Conservation (phyloP, 2,329 filamentous ascomycete species). For the Colletotrichum sp. region DNA sequence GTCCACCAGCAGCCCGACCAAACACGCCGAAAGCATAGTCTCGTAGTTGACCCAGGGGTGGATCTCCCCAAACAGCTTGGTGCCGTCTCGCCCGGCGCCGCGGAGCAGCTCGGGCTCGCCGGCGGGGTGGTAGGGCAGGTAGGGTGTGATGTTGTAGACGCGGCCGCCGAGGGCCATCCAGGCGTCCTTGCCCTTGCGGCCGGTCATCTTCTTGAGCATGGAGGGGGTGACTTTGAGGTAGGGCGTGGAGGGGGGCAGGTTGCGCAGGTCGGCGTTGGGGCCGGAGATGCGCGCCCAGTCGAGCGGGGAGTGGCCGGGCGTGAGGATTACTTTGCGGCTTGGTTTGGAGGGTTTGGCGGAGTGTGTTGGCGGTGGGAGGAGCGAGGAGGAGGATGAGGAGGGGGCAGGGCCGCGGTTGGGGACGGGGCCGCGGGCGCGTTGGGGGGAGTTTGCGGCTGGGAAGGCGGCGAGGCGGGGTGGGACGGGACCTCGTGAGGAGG, state of each 20-base stretch:
- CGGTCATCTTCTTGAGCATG: constrained; percentile 79
- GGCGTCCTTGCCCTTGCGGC: constrained; percentile 82
- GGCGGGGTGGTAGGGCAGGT: constrained; percentile 89
- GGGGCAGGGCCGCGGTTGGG: constrained; percentile 40
- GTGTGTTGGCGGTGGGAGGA: constrained; percentile 63
- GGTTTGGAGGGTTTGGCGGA: constrained; percentile 58
- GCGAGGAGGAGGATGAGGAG: constrained; percentile 37
- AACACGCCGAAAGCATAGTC: constrained; percentile 68
- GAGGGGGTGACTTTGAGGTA: constrained; percentile 81
- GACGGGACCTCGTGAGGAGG: constrained; percentile 26
- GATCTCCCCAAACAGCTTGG: constrained; percentile 67
- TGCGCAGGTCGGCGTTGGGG: constrained; percentile 71
- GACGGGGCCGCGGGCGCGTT: constrained; percentile 28
- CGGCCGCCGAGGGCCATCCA: constrained; percentile 91
- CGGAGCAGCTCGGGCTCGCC: constrained; percentile 76
- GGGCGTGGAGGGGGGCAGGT: constrained; percentile 54
- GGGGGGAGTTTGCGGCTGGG: constrained; percentile 25
- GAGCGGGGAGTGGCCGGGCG: constrained; percentile 91
- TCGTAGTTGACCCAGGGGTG: constrained; percentile 78
- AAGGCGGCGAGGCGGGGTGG: constrained; percentile 20
- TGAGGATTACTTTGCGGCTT: constrained; percentile 76
- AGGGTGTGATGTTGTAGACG: constrained; percentile 94
- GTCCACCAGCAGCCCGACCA: constrained; percentile 68
- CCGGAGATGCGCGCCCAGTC: constrained; percentile 88
- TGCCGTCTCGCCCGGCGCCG: constrained; percentile 66